Evolutionary conservation across 768 basidiomycete species (phyloP).

Genomic region (Neoboletus brunneissimus): DNA sequence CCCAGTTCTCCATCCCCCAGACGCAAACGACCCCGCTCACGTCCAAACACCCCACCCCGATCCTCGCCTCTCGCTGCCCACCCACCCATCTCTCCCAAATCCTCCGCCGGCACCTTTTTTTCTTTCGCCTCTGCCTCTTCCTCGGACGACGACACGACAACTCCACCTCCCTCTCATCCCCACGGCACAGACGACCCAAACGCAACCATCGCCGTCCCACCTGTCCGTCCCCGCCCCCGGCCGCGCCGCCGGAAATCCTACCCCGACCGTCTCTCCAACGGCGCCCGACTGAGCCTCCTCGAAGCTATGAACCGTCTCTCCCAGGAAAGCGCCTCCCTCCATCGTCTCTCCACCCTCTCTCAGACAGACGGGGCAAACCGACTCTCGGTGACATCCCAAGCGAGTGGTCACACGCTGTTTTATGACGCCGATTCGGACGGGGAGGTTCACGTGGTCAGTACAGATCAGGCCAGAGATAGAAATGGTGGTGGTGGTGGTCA

Average conservation of each 20-base stretch:
- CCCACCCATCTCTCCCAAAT: constrained; percentile 26
- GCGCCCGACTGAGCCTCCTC: constrained; percentile 24
- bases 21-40: constrained; percentile 16
- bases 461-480: not conserved
- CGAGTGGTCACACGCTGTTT: constrained; percentile 29
- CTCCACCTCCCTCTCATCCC: not conserved
- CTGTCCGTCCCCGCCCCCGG: constrained; percentile 16
- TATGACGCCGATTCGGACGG: constrained; percentile 18
- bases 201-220: not conserved
- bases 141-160: constrained; percentile 15
- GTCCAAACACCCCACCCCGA: constrained; percentile 17
- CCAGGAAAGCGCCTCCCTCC: constrained; percentile 8
- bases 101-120: constrained; percentile 27
- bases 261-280: constrained; percentile 24
- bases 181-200: not conserved
- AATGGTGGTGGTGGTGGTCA: not conserved
- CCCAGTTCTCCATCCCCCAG: not conserved
- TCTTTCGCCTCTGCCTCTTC: constrained; percentile 15
- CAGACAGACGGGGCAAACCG: constrained; percentile 14
- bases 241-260: constrained; percentile 21
- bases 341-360: constrained; percentile 4
- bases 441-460: not conserved
- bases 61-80: constrained; percentile 10
- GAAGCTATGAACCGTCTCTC: constrained; percentile 29
- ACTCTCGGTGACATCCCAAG: constrained; percentile 22